A percentile compares a stretch with the other conserved stretches of the same genome.
Evolutionary conservation across 177 flowering plant species (phyloP).

Genomic region (Vitis hybrid): DNA sequence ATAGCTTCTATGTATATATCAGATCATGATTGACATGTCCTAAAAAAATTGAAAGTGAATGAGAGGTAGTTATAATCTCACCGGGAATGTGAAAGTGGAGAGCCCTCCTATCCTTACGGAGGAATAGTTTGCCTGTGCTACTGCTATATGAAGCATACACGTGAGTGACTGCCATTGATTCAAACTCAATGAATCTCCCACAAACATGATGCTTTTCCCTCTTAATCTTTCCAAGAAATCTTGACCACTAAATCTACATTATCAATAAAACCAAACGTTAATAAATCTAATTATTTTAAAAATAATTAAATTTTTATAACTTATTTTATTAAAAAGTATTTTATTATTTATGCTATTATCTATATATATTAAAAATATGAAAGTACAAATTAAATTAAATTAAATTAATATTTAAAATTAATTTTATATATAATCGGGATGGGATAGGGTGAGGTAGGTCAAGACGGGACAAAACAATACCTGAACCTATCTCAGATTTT

Average conservation of each 20-base stretch:
- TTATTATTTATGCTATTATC: too few species aligned
- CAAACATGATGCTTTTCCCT: constrained; percentile 59
- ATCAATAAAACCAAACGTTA: background rate
- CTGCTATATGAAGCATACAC: constrained; percentile 54
- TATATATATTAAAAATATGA: too few species aligned
- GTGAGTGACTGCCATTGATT: constrained; percentile 70
- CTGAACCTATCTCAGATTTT: fast-evolving
- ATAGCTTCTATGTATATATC: too few species aligned
- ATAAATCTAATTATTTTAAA: background rate
- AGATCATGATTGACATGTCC: too few species aligned
- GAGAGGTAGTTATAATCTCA: constrained; percentile 10
- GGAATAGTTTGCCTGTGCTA: constrained; percentile 29
- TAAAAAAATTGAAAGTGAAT: background rate
- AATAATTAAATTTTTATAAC: too few species aligned
- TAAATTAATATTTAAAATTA: too few species aligned
- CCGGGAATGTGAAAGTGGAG: constrained; percentile 45
- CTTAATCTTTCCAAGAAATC: constrained; percentile 35
- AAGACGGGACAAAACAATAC: too few species aligned
- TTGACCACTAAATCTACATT: constrained; percentile 45
- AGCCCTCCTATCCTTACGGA: constrained; percentile 26
- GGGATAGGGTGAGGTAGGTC: fast-evolving
- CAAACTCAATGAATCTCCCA: constrained; percentile 63
- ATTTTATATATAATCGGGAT: too few species aligned
- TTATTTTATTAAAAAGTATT: too few species aligned
- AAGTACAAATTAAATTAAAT: too few species aligned